phyloP scores from a whole-genome alignment of 192 early-diverging fungal species.

The Umbelopsis isabellina region DNA sequence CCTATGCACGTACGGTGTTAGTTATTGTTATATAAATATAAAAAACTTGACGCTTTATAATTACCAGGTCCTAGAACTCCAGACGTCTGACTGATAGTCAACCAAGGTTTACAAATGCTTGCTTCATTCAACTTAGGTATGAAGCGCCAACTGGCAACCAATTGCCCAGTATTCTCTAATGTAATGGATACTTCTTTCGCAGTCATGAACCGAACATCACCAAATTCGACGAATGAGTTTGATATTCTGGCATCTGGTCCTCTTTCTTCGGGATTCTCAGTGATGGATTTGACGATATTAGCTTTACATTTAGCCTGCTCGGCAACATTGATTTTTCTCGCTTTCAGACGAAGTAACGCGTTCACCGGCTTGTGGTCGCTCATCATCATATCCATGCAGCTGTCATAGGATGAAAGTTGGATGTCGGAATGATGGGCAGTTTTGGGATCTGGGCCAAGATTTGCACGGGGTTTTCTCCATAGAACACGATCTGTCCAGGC shows the following conservation, averaged over 20 bases:
- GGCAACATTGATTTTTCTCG: constrained; percentile 61
- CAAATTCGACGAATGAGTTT: constrained; percentile 70
- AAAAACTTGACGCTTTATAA: background rate
- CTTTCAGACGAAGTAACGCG: constrained; percentile 66
- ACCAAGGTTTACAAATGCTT: constrained; percentile 71
- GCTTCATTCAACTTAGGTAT: constrained; percentile 67
- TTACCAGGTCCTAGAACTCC: constrained; percentile 79
- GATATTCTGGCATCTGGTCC: constrained; percentile 68
- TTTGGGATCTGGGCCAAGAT: constrained; percentile 38
- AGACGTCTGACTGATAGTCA: constrained; percentile 61
- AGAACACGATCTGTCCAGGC: constrained; percentile 95
- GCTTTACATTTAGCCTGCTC: constrained; percentile 59
- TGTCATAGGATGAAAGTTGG: constrained; percentile 53
- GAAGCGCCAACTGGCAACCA: constrained; percentile 76
- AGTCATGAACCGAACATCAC: constrained; percentile 59
- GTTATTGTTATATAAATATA: background rate
- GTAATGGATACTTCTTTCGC: constrained; percentile 53
- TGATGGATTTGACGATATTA: constrained; percentile 74
- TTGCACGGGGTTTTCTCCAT: constrained; percentile 62
- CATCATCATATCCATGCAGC: constrained; percentile 62
- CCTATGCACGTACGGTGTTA: constrained; percentile 36
- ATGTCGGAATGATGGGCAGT: constrained; percentile 43
- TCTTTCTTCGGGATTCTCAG: constrained; percentile 80
- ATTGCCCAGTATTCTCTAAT: constrained; percentile 76
- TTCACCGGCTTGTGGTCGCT: constrained; percentile 96